Evolutionary conservation across 2,329 filamentous ascomycete genomes (phyloP).

Genomic region (Dothidotthia symphoricarpi): DNA sequence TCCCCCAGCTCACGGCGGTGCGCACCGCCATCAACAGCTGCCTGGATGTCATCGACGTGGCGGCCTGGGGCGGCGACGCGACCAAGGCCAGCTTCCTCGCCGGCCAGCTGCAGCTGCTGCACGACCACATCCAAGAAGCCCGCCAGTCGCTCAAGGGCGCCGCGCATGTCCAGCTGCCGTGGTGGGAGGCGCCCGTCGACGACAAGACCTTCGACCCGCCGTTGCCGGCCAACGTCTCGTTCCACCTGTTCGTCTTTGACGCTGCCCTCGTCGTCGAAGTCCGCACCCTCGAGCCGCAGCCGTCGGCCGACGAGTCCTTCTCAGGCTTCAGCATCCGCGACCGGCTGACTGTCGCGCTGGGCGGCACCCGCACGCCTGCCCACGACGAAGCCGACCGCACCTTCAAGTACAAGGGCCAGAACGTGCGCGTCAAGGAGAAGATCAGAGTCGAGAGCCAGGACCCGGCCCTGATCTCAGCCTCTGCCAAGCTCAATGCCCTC

Average conservation of each 20-base stretch:
- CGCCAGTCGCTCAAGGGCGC: constrained; percentile 58
- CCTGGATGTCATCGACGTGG: constrained; percentile 78
- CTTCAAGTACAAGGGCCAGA: constrained; percentile 66
- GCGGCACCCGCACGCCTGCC: constrained; percentile 40
- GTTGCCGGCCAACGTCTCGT: constrained; percentile 66
- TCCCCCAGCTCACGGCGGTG: constrained; percentile 69
- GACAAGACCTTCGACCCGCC: constrained; percentile 63
- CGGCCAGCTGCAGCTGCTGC: constrained; percentile 57
- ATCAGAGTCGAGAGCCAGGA: constrained; percentile 85
- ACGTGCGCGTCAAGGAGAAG: constrained; percentile 87
- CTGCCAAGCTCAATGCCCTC: constrained; percentile 78
- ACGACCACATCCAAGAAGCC: constrained; percentile 63
- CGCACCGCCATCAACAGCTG: constrained; percentile 78
- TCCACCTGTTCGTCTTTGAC: constrained; percentile 62
- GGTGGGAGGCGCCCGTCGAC: constrained; percentile 56
- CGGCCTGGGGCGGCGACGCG: constrained; percentile 68
- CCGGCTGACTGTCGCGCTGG: constrained; percentile 51
- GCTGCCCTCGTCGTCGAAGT: constrained; percentile 60
- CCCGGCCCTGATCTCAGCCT: constrained; percentile 77
- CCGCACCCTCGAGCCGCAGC: constrained; percentile 63
- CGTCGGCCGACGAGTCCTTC: constrained; percentile 30
- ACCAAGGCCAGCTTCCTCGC: constrained; percentile 58
- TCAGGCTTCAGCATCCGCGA: constrained; percentile 57
- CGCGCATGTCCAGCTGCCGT: constrained; percentile 51
- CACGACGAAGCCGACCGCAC: constrained; percentile 70